Base-by-base conservation (phyloP, 2,329 filamentous ascomycete genomes). In the Amauroascus verrucosus region DNA sequence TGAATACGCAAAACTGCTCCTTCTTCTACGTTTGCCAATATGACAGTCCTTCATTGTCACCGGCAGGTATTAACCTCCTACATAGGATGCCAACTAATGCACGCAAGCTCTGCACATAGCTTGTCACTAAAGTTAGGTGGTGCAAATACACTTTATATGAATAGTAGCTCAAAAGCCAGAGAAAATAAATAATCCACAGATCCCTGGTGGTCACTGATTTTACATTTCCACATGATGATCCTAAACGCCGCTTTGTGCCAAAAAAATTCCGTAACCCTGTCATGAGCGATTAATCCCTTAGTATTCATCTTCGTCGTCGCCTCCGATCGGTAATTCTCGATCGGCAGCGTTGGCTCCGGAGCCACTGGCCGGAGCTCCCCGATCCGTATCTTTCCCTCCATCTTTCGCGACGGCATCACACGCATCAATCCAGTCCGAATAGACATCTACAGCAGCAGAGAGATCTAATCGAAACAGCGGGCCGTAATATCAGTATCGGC, bases 341-440 rank as follows among this genome's bases (percentile, higher is more conserved):
- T 53, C 55, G 20, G 47, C 47, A 0, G 40, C 24, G 18, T 32
- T 11, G 37, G 48, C 24, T 48, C 50, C 28, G 20, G 47, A 30
- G 48, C 47, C 24, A 24, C 28, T 24, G n/a, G 40, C 57, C 18
- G 56, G 59, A 24, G 51, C 59, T 13, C 41, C 56, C 40, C 33
- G 45, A 33, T 51, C 52, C 22, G 58, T 54, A 28, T 59, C 59
- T 26, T 64, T 62, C 20, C 57, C 56, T 26, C 57, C 74, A 56
- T 82, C 76, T 64, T 85, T 83, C 14, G 83, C 83, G 48, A 86
- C 83, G 5, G 80, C 77, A 65, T 88, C 84, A 66, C 84, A 86
- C n/a, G 93, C 93, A 72, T 98, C 93, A 58, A 98, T 88, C 93
- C 93, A 98, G 70, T 97, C 93, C 32, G 88, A 87, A 66, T 98